Conservation (phyloP, 768 basidiomycete genomes). For the Chalciporus piperatus region DNA sequence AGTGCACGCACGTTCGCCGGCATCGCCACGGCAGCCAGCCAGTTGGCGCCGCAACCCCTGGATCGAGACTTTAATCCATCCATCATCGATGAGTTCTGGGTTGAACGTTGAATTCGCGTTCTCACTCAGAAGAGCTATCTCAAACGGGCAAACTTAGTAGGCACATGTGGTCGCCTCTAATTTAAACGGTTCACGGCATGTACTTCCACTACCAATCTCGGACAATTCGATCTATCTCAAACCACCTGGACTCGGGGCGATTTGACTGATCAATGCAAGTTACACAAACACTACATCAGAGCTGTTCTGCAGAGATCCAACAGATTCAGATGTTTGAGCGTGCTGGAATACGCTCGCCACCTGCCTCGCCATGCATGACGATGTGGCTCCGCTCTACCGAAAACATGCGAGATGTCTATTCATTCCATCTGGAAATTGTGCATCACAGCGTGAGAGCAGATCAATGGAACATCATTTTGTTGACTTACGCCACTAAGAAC, state of each 20-base stretch:
- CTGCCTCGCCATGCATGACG: neutral
- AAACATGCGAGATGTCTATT: slow-evolving; percentile 40
- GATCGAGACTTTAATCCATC: slow-evolving; percentile 17
- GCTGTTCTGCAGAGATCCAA: neutral
- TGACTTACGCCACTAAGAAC: slow-evolving; percentile 85
- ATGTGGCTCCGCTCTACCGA: neutral
- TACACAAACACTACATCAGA: too few species aligned
- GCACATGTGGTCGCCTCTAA: slow-evolving; percentile 15
- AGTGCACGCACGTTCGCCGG: slow-evolving; percentile 39
- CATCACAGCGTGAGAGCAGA: slow-evolving; percentile 17
- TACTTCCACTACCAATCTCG: slow-evolving; percentile 6
- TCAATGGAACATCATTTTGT: slow-evolving; percentile 9
- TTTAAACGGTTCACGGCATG: slow-evolving; percentile 31
- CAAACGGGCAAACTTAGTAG: slow-evolving; percentile 11
- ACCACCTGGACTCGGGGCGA: neutral
- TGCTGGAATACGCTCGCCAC: neutral
- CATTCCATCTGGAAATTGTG: slow-evolving; percentile 63
- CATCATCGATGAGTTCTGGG: slow-evolving; percentile 11
- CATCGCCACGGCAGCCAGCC: slow-evolving; percentile 22
- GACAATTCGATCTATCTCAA: slow-evolving; percentile 5
- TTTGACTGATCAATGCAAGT: too few species aligned
- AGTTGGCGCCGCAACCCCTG: slow-evolving; percentile 11
- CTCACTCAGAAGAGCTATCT: slow-evolving; percentile 1
- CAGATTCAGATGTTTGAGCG: slow-evolving; percentile 1
- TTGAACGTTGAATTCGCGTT: neutral